Percentiles rank a stretch among this genome's conserved stretches.
Conservation (phyloP, 2,329 filamentous ascomycete genomes). For the Monosporascus sp. region DNA sequence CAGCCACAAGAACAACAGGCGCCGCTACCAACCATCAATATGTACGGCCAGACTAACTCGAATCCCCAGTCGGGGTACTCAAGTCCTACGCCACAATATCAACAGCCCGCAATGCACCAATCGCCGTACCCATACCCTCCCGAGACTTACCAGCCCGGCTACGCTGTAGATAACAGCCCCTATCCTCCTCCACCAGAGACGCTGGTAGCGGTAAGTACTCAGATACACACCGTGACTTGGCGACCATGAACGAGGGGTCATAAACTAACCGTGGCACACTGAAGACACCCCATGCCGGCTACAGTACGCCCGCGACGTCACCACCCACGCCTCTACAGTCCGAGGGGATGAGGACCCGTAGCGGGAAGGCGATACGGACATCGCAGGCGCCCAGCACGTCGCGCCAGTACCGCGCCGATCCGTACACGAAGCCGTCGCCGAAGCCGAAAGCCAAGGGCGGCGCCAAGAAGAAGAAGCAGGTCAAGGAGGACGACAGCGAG, state of each 20-base stretch:
- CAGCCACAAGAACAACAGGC: conserved; percentile 13
- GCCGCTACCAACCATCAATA: conserved; percentile 19
- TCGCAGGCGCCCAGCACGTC: conserved; percentile 2
- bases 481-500: conserved; percentile 31
- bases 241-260: no score
- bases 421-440: conserved; percentile 23
- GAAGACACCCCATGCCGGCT: conserved; percentile 31
- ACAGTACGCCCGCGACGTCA: conserved; percentile 48
- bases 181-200: conserved; percentile 25
- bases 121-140: conserved; percentile 12
- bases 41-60: conserved; percentile 28
- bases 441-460: conserved; percentile 28
- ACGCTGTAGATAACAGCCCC: conserved; percentile 19
- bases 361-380: conserved; percentile 26
- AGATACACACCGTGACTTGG: neutral
- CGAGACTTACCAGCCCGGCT: conserved; percentile 18
- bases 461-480: conserved; percentile 35
- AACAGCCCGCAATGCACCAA: conserved; percentile 16
- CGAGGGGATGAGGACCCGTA: conserved; percentile 34
- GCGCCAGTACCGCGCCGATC: neutral
- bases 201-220: conserved; percentile 18
- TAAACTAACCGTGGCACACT: conserved; percentile 1
- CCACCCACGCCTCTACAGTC: conserved; percentile 38
- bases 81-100: conserved; percentile 29
- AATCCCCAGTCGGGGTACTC: conserved; percentile 33